Percentiles rank a stretch among this genome's conserved stretches.
These are phyloP conservation scores for Papilionanthe hybrid DNA, from an alignment of 116 monocot species.

Conservation along the genomic window DNA sequence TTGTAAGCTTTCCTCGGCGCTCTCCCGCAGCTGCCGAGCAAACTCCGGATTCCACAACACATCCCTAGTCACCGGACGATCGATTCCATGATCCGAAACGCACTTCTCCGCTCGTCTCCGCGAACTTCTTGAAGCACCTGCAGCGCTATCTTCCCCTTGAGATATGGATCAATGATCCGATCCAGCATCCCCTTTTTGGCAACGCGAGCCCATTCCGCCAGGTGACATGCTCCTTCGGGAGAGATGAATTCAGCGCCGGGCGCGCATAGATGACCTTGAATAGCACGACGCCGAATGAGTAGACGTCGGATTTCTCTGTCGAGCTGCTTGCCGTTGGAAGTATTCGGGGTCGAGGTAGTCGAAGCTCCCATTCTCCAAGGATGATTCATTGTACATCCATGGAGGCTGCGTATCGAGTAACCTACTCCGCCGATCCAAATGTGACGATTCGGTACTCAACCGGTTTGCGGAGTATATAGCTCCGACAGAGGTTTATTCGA, in stretches of 20 bases:
- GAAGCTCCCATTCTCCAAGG: constrained; percentile 25
- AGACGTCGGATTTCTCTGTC: constrained; percentile 29
- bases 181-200: constrained; percentile 34
- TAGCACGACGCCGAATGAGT: constrained; percentile 18
- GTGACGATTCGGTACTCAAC: constrained; percentile 11
- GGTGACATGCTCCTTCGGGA: constrained; percentile 23
- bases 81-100: constrained; percentile 24
- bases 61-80: constrained; percentile 32
- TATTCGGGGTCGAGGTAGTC: constrained; percentile 31
- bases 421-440: constrained; percentile 4
- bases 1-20: constrained; percentile 35
- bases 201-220: constrained; percentile 42
- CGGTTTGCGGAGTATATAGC: constrained; percentile 10
- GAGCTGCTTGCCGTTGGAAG: constrained; percentile 27
- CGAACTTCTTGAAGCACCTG: constrained; percentile 38
- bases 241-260: too few relatives aligned
- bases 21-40: constrained; percentile 21
- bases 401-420: constrained; percentile 10
- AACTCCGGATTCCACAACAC: constrained; percentile 41
- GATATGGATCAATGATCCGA: constrained; percentile 25
- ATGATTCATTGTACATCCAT: constrained; percentile 12
- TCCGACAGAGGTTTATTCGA: constrained; percentile 15
- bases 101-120: constrained; percentile 38
- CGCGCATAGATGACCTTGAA: too few relatives aligned
- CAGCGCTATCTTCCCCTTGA: constrained; percentile 24